Evolutionary conservation across 495 filamentous ascomycete species (phyloP).

Genomic region (Aspergillus conjunctus): DNA sequence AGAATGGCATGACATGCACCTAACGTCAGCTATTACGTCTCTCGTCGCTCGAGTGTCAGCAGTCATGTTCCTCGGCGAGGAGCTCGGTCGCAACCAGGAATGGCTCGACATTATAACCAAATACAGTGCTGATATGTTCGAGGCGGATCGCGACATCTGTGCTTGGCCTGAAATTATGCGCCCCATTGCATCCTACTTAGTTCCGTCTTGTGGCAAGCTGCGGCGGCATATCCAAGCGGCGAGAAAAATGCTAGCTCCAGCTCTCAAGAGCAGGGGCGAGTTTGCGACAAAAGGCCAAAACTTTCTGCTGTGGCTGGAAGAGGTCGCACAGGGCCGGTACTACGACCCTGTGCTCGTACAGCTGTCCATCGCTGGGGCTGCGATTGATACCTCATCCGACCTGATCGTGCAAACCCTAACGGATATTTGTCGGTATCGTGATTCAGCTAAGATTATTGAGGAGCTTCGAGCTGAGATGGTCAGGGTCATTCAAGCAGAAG

Average conservation of each 20-base stretch:
- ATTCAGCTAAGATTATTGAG: not conserved
- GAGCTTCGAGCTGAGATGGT: conserved; percentile 5
- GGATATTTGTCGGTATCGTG: conserved; percentile 19
- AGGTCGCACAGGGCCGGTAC: conserved; percentile 11
- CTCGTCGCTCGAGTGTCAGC: not conserved
- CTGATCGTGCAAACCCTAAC: conserved; percentile 22
- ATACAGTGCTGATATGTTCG: not conserved
- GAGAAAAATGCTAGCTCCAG: not conserved
- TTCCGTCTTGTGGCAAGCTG: not conserved
- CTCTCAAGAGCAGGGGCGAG: not conserved
- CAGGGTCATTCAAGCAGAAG: not conserved
- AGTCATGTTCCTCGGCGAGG: conserved; percentile 1
- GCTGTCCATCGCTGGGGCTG: conserved; percentile 21
- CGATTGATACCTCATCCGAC: conserved; percentile 29
- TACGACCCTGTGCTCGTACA: conserved; percentile 20
- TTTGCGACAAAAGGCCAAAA: conserved; percentile 3
- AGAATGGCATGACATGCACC: not conserved
- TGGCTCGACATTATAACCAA: conserved; percentile 1
- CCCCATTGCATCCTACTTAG: not conserved
- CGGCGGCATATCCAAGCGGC: not conserved
- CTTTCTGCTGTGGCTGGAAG: conserved; percentile 24
- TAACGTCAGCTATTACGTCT: not conserved
- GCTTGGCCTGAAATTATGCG: conserved; percentile 1
- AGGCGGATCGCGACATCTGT: not conserved
- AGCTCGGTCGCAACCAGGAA: not conserved